A percentile compares a stretch with the other conserved stretches of the same genome.
phyloP scores from a whole-genome alignment of 1,139 yeast genomes.

The Geotrichum citri-aurantii region DNA sequence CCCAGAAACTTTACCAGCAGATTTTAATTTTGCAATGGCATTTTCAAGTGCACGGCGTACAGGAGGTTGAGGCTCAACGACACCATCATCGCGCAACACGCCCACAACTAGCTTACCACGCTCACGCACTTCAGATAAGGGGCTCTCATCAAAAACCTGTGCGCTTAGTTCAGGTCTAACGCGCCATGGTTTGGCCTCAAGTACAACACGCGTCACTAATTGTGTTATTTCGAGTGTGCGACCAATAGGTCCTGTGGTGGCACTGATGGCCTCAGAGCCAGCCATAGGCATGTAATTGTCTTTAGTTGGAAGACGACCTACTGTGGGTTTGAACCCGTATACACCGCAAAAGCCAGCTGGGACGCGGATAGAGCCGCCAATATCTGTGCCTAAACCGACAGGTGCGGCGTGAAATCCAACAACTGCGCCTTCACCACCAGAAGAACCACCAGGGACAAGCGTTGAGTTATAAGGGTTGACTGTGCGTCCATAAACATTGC shows the following conservation, averaged over 20 bases:
- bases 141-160: slow-evolving; percentile 45
- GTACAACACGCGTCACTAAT: slow-evolving; percentile 47
- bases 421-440: slow-evolving; percentile 61
- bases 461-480: slow-evolving; percentile 43
- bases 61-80: neutral
- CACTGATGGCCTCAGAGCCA: slow-evolving; percentile 44
- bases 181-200: slow-evolving; percentile 53
- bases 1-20: neutral
- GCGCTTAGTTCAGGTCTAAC: slow-evolving; percentile 46
- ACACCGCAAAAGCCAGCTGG: slow-evolving; percentile 53
- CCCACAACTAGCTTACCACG: slow-evolving; percentile 9
- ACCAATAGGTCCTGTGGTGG: slow-evolving; percentile 44
- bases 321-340: slow-evolving; percentile 50
- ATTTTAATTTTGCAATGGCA: neutral
- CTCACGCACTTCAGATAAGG: slow-evolving; percentile 26
- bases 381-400: slow-evolving; percentile 56
- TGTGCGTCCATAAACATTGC: slow-evolving; percentile 46
- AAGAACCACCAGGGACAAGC: slow-evolving; percentile 51
- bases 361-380: slow-evolving; percentile 56
- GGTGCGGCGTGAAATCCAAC: slow-evolving; percentile 46
- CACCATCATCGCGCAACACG: neutral
- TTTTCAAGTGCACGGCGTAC: neutral
- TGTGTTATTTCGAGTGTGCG: slow-evolving; percentile 52
- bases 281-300: slow-evolving; percentile 43
- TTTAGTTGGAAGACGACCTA: slow-evolving; percentile 41